Percentiles rank a stretch among this genome's conserved stretches.
These are phyloP conservation scores for Hortiboletus flavorubellus DNA, from an alignment of 768 basidiomycete species.

Conservation along the genomic window DNA sequence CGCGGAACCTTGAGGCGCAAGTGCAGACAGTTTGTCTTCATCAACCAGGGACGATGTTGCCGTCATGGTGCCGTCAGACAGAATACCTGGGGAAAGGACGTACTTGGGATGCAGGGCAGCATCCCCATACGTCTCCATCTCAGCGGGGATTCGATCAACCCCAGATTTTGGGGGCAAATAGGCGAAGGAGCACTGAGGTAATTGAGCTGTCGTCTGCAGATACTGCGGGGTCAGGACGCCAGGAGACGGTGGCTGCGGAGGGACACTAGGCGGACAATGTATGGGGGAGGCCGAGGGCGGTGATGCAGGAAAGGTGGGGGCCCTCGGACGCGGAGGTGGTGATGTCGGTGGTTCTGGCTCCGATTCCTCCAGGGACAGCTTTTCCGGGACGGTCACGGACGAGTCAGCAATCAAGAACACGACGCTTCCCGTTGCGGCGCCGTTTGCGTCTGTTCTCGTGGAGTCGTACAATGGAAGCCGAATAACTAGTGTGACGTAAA, in stretches of 20 bases:
- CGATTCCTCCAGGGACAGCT: slow-evolving; percentile 17
- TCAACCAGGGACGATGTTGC: slow-evolving; percentile 13
- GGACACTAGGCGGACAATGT: neutral
- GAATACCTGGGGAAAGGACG: slow-evolving; percentile 16
- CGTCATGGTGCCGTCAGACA: slow-evolving; percentile 13
- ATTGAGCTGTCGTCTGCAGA: slow-evolving; percentile 23
- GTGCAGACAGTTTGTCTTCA: slow-evolving; percentile 10
- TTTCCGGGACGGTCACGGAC: slow-evolving; percentile 17
- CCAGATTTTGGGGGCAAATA: slow-evolving; percentile 24
- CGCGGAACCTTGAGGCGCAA: slow-evolving; percentile 19
- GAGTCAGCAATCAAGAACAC: slow-evolving; percentile 24
- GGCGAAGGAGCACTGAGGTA: slow-evolving; percentile 26
- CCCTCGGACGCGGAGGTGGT: slow-evolving; percentile 19
- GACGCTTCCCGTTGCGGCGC: slow-evolving; percentile 26
- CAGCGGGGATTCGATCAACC: slow-evolving; percentile 25
- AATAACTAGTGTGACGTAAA: slow-evolving; percentile 30
- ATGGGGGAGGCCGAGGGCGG: slow-evolving; percentile 12
- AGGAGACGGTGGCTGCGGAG: slow-evolving; percentile 14
- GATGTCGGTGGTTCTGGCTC: slow-evolving; percentile 19
- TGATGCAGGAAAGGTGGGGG: slow-evolving; percentile 18
- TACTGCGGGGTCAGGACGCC: slow-evolving; percentile 23
- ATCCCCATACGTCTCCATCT: slow-evolving; percentile 14
- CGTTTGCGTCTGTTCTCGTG: slow-evolving; percentile 28
- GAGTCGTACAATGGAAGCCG: slow-evolving; percentile 33
- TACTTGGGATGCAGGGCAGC: slow-evolving; percentile 14